These are phyloP conservation scores for Plectosphaerella cucumerina DNA, from an alignment of 2,329 filamentous ascomycete genomes.

Conservation along the genomic window DNA sequence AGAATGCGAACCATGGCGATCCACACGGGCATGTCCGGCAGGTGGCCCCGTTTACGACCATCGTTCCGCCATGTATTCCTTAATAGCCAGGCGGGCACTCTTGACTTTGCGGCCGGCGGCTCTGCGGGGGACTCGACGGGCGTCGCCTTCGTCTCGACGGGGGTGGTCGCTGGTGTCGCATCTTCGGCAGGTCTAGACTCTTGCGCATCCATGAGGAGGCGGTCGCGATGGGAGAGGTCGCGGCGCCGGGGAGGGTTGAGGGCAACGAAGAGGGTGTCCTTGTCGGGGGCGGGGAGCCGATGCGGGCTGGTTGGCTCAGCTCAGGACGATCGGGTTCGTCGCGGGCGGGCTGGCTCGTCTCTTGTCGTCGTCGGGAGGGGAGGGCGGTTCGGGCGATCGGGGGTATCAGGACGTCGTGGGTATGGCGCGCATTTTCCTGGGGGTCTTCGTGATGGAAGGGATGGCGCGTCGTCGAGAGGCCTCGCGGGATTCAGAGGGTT, in stretches of 20 bases:
- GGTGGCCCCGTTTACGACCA: slow-evolving; percentile 11
- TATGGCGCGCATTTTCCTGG: neutral
- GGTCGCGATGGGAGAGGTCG: too few relatives aligned
- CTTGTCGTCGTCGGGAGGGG: neutral
- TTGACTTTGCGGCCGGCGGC: neutral
- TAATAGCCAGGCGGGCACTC: slow-evolving; percentile 9
- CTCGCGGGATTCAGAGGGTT: neutral
- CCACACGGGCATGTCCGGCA: slow-evolving; percentile 14
- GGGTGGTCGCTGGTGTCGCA: neutral
- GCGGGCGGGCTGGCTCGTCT: neutral
- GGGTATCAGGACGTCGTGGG: neutral
- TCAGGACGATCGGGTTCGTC: too few relatives aligned
- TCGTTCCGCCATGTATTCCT: slow-evolving; percentile 13
- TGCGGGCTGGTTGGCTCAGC: too few relatives aligned
- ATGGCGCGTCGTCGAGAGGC: neutral
- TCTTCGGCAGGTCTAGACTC: slow-evolving; percentile 2
- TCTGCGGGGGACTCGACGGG: slow-evolving; percentile 22
- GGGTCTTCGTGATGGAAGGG: neutral
- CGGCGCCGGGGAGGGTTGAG: too few relatives aligned
- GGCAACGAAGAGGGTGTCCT: too few relatives aligned
- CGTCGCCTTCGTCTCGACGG: slow-evolving; percentile 12
- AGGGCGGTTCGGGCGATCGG: neutral
- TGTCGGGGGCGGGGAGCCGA: too few relatives aligned
- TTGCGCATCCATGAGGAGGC: slow-evolving; percentile 2
- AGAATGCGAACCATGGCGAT: slow-evolving; percentile 9